Base-by-base conservation (phyloP, 306 rosid species). In the Vicia sativa region DNA sequence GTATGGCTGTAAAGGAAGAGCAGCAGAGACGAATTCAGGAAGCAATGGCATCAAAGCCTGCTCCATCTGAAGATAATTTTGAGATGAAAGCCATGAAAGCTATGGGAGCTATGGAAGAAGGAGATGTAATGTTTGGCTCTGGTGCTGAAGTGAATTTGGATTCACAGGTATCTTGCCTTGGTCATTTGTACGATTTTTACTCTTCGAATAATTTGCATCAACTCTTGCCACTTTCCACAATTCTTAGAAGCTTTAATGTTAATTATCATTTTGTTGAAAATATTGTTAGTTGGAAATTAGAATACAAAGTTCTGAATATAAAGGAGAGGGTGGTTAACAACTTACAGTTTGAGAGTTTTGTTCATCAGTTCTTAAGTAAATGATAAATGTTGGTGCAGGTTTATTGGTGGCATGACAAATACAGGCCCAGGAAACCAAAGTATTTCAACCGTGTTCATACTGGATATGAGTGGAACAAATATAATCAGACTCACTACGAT, bases 391-490 rank as follows among this genome's bases (percentile, higher is more conserved):
- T 67, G 70, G 67, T 28, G 72, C 86, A 92, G 98, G 96, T 92
- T 52, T 90, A 90, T 75, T 90, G 98, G 96, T 92, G 98, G 96
- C 96, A 92, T 57, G 96, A 92, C 77, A 92, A 92, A 66, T 92
- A 92, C 68, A 80, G 96, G 52, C 98, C 98, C 4, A 88, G 98
- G 83, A 93, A 93, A 79, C 98, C 96, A 0, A 93, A 88, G 76
- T 93, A 93, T 73, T 93, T 93, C 87, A 93, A 90, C 72, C 93
- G 97, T 15, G 97, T 93, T 74, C 96, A 90, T 75, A 93, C 96
- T 1, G 98, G 97, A 56, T 93, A 90, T 7, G 98, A 93, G 78
- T 93, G 98, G 97, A 93, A 93, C 83, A 93, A 93, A 62, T 93
- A 93, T 80, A 93, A 90, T 52, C 98, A 90, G 78, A 93, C 98